phyloP scores from a whole-genome alignment of 768 basidiomycete species.

The Hericium erinaceus region DNA sequence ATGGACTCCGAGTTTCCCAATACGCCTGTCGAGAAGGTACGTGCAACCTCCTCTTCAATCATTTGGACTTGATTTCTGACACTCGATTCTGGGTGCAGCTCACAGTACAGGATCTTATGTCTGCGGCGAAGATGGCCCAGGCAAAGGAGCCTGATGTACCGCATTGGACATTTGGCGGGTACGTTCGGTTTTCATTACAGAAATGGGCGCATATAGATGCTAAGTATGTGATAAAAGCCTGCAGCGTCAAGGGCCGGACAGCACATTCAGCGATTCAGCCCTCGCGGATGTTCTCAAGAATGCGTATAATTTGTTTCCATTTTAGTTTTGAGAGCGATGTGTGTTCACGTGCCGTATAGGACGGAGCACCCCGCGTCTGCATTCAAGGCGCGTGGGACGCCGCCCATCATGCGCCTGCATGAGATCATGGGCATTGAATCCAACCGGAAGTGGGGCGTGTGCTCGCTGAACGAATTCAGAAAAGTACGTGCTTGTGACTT shows the following conservation, averaged over 20 bases:
- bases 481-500: conserved; percentile 29
- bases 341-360: conserved; percentile 24
- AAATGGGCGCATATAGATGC: too few relatives aligned
- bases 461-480: conserved; percentile 78
- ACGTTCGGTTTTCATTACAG: conserved; percentile 13
- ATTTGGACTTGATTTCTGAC: background rate
- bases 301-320: conserved; percentile 40
- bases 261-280: conserved; percentile 59
- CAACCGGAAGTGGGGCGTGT: conserved; percentile 71
- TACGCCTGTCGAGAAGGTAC: conserved; percentile 34
- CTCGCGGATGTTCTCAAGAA: conserved; percentile 58
- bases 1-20: conserved; percentile 46
- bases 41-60: background rate
- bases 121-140: conserved; percentile 30
- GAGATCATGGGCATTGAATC: conserved; percentile 83
- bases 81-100: conserved; percentile 19
- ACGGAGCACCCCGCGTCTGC: conserved; percentile 64
- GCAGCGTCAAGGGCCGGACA: conserved; percentile 43
- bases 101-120: conserved; percentile 42
- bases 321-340: background rate
- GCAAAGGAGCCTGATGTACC: conserved; percentile 34
- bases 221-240: conserved; percentile 29
- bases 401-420: conserved; percentile 57
- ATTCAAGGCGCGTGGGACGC: conserved; percentile 72
- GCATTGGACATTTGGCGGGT: conserved; percentile 65